Conservation (phyloP, 2,329 filamentous ascomycete genomes). For the Phyllosticta capitalensis region DNA sequence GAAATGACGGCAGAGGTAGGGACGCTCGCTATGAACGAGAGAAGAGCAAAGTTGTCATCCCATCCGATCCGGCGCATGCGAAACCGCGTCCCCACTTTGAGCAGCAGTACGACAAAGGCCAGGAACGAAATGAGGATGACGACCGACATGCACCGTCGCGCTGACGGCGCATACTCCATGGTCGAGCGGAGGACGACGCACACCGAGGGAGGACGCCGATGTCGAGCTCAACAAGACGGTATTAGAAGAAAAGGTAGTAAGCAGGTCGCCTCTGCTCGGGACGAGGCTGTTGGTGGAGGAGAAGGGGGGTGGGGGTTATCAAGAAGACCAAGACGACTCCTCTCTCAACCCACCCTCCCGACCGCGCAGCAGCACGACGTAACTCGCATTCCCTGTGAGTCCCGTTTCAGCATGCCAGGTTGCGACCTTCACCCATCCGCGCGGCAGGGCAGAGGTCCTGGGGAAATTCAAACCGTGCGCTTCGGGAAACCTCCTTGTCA, state of each 20-base stretch:
- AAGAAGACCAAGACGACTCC: background rate
- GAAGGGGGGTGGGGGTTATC: background rate
- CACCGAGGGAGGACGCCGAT: background rate
- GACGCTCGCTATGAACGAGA: background rate
- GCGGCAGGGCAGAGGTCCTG: background rate
- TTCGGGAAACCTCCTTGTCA: background rate
- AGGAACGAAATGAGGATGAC: background rate
- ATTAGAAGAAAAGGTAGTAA: too few relatives aligned
- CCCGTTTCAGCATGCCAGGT: background rate
- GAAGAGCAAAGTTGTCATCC: background rate
- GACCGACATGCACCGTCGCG: background rate
- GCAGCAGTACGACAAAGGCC: background rate
- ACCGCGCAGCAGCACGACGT: background rate
- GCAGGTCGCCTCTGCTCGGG: too few relatives aligned
- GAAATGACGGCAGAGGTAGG: background rate
- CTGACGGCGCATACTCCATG: background rate
- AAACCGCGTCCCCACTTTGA: background rate
- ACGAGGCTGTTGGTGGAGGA: background rate
- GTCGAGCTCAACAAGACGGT: too few relatives aligned
- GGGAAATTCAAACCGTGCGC: background rate
- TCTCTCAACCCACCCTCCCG: background rate
- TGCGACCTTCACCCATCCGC: too few relatives aligned
- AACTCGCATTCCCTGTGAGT: background rate
- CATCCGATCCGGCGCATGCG: background rate
- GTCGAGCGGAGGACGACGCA: background rate